These are phyloP conservation scores for Eurotiales sp. DNA, from an alignment of 2,329 filamentous ascomycete genomes.

Conservation along the genomic window DNA sequence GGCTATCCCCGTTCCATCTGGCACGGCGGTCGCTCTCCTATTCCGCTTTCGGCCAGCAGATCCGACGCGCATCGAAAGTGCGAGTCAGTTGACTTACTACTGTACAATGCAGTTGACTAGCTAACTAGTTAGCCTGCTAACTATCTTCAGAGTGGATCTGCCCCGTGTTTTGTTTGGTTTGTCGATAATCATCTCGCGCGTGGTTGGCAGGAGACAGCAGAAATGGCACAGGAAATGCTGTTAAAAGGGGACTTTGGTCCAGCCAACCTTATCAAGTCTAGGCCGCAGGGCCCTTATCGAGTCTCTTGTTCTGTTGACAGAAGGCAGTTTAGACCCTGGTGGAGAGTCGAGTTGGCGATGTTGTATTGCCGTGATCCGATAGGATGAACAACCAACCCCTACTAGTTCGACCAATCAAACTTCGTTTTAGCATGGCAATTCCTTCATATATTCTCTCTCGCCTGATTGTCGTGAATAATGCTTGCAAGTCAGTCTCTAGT, in stretches of 20 bases:
- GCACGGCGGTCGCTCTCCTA: background rate
- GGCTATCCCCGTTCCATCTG: background rate
- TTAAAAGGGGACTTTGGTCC: background rate
- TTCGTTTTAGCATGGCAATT: background rate
- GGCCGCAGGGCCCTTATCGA: background rate
- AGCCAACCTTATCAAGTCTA: background rate
- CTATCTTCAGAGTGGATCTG: no score
- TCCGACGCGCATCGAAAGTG: conserved; percentile 1
- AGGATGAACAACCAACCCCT: background rate
- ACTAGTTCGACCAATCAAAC: background rate
- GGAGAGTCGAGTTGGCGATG: background rate
- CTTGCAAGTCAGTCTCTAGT: background rate
- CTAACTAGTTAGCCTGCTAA: background rate
- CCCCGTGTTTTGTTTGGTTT: no score
- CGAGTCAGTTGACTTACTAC: background rate
- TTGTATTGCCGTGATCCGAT: background rate
- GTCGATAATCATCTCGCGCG: background rate
- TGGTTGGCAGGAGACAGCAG: background rate
- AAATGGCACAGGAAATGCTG: background rate
- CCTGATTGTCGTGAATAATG: background rate
- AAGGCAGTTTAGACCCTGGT: no score
- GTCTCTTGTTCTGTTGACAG: no score
- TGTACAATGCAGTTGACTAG: background rate
- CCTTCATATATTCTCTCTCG: background rate
- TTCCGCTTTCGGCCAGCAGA: background rate